phyloP scores from a whole-genome alignment of 768 basidiomycete species.

The Suillus fuscotomentosus region DNA sequence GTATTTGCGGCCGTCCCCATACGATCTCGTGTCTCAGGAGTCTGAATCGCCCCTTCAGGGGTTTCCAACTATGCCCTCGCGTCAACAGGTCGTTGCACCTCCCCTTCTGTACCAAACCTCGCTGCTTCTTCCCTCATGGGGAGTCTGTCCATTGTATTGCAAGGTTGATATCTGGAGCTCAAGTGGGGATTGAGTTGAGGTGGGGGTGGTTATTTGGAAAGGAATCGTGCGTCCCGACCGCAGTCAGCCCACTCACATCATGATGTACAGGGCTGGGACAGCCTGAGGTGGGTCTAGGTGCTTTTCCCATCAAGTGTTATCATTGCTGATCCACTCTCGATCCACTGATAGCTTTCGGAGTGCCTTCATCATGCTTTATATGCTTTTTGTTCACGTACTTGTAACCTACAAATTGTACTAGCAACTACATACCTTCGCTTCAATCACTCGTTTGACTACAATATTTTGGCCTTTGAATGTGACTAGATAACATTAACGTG shows the following conservation, averaged over 20 bases:
- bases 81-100: background rate
- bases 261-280: no score
- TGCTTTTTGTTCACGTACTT: no score
- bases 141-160: background rate
- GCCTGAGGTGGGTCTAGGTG: no score
- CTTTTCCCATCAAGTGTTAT: no score
- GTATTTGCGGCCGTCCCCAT: background rate
- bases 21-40: background rate
- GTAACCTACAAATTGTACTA: no score
- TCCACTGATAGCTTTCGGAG: no score
- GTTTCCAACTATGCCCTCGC: background rate
- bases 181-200: background rate
- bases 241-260: background rate
- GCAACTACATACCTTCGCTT: no score
- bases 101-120: background rate
- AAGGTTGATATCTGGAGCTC: background rate
- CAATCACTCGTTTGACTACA: no score
- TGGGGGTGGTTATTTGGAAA: background rate
- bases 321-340: no score
- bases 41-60: background rate
- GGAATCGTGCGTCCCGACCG: slow-evolving; percentile 10
- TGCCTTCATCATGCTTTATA: no score
- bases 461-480: no score
- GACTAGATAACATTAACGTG: no score
- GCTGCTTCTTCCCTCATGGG: background rate